phyloP scores from a whole-genome alignment of 768 basidiomycete genomes.

The Leccinum subgranulosum region DNA sequence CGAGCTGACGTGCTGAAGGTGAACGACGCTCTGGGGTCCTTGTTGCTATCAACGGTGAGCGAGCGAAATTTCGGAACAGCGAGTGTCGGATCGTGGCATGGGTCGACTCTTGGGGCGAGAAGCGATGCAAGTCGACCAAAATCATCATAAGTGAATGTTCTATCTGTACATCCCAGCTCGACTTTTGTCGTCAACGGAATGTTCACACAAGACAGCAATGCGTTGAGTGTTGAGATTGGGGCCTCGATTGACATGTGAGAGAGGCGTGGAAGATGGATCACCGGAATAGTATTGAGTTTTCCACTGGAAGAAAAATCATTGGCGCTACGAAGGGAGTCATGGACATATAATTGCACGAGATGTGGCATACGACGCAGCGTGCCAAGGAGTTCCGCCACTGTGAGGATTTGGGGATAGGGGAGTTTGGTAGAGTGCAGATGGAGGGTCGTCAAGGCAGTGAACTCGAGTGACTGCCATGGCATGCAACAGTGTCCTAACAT shows the following conservation, averaged over 20 bases:
- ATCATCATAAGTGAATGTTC: neutral
- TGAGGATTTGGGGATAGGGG: constrained; percentile 23
- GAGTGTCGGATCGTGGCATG: neutral
- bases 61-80: neutral
- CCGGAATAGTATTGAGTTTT: neutral
- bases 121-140: neutral
- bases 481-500: neutral
- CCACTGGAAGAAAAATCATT: too few relatives aligned
- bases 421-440: constrained; percentile 26
- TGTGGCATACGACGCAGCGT: constrained; percentile 32
- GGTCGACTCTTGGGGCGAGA: neutral
- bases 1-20: neutral
- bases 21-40: neutral
- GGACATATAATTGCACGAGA: constrained; percentile 33
- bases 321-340: constrained; percentile 28
- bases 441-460: constrained; percentile 33
- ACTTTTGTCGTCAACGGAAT: neutral
- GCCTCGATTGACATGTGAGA: neutral
- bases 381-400: constrained; percentile 27
- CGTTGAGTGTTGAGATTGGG: neutral
- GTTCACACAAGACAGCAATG: constrained; percentile 2
- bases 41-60: neutral
- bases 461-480: neutral
- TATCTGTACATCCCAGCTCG: too few relatives aligned
- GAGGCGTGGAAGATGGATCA: neutral